phyloP scores from a whole-genome alignment of 345 rosid species.

The Eucalyptus cladocalyx region DNA sequence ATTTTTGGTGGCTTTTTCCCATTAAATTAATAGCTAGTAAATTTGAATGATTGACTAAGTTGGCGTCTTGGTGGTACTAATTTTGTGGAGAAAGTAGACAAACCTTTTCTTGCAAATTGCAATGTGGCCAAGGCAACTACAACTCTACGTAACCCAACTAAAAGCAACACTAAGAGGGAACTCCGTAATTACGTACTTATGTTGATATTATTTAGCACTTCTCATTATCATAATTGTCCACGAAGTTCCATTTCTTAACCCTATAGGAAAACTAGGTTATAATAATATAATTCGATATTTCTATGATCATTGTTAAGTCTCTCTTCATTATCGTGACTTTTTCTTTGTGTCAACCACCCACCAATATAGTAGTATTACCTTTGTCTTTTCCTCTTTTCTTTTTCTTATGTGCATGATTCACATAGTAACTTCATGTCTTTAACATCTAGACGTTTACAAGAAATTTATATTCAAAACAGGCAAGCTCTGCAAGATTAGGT shows the following conservation, averaged over 20 bases:
- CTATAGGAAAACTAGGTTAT: background rate
- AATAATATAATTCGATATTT: background rate
- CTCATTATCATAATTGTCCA: background rate
- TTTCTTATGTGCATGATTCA: background rate
- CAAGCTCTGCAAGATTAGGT: too few relatives aligned
- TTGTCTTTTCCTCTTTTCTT: background rate
- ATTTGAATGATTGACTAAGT: background rate
- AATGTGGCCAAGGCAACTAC: background rate
- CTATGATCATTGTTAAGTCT: background rate
- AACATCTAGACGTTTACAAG: background rate
- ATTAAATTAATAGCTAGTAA: background rate
- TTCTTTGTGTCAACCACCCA: background rate
- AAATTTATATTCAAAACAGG: background rate
- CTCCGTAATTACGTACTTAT: background rate
- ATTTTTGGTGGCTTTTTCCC: background rate
- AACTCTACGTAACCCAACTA: background rate
- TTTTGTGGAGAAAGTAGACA: background rate
- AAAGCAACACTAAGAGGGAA: background rate
- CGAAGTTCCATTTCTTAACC: background rate
- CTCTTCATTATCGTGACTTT: background rate
- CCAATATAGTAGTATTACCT: background rate
- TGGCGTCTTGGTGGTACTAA: background rate
- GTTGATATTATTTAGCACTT: background rate
- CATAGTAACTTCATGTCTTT: background rate
- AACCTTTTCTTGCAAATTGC: background rate